Evolutionary conservation across 495 filamentous ascomycete species (phyloP).

Genomic region (Astrothelium subdiscretum): DNA sequence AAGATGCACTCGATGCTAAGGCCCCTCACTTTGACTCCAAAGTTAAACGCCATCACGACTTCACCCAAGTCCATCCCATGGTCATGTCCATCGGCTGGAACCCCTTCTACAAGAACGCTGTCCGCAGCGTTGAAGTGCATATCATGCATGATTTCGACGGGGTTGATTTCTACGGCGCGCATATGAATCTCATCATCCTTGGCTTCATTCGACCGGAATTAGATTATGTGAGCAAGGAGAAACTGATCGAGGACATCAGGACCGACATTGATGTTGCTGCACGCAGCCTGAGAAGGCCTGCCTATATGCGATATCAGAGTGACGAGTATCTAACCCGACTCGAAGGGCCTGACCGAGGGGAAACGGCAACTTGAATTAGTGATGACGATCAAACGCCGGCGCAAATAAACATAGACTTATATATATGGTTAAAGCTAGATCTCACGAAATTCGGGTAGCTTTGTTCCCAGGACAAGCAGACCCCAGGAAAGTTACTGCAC

Average conservation of each 20-base stretch:
- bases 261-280: constrained; percentile 77
- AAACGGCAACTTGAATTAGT: not conserved
- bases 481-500: too few relatives aligned
- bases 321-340: constrained; percentile 33
- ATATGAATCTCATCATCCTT: constrained; percentile 65
- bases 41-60: not conserved
- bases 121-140: constrained; percentile 82
- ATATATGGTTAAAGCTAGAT: not conserved
- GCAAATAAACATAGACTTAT: not conserved
- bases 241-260: constrained; percentile 75
- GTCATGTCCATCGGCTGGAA: constrained; percentile 96
- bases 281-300: constrained; percentile 55
- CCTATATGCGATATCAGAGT: constrained; percentile 47
- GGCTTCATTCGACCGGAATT: constrained; percentile 83
- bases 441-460: too few relatives aligned
- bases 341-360: constrained; percentile 10
- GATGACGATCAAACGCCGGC: not conserved
- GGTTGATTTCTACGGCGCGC: constrained; percentile 69
- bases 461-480: too few relatives aligned
- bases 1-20: not conserved
- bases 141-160: constrained; percentile 58
- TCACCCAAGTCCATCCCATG: constrained; percentile 56
- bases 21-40: not conserved
- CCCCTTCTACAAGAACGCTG: constrained; percentile 81
- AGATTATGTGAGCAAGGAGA: constrained; percentile 76